A percentile compares a stretch with the other conserved stretches of the same genome.
These are phyloP conservation scores for Glycine soja DNA, from an alignment of 306 rosid genomes.

Conservation along the genomic window DNA sequence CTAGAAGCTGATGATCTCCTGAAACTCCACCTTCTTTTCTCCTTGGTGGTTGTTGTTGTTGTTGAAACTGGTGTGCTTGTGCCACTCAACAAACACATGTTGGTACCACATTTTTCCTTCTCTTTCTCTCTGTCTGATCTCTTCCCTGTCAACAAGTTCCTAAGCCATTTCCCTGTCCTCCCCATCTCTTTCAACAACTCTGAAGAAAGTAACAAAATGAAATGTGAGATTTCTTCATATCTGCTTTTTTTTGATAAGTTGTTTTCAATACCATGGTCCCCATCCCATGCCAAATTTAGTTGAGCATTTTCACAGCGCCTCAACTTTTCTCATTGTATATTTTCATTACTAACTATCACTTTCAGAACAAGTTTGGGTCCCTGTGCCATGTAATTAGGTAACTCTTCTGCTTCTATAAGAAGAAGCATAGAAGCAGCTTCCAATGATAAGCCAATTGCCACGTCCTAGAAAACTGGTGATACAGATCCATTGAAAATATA, in stretches of 20 bases:
- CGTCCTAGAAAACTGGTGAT: slow-evolving; percentile 33
- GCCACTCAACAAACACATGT: slow-evolving; percentile 43
- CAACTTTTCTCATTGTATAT: slow-evolving; percentile 23
- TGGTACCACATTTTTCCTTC: slow-evolving; percentile 44
- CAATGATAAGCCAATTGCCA: slow-evolving; percentile 35
- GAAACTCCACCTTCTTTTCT: slow-evolving; percentile 93
- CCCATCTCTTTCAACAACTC: slow-evolving; percentile 66
- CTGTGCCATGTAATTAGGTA: slow-evolving; percentile 41
- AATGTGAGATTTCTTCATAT: slow-evolving; percentile 46
- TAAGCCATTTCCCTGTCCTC: slow-evolving; percentile 85
- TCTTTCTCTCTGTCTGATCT: slow-evolving; percentile 55
- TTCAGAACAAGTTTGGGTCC: slow-evolving; percentile 42
- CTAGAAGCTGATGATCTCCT: slow-evolving; percentile 78
- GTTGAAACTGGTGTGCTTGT: slow-evolving; percentile 64
- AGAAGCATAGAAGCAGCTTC: slow-evolving; percentile 45
- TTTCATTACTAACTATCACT: slow-evolving; percentile 29
- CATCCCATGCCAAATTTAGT: slow-evolving; percentile 47
- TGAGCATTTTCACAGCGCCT: slow-evolving; percentile 48
- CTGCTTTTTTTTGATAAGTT: slow-evolving; percentile 41
- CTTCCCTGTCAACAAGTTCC: slow-evolving; percentile 77
- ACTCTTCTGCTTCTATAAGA: slow-evolving; percentile 7
- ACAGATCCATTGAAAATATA: slow-evolving; percentile 44
- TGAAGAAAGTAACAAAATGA: slow-evolving; percentile 55
- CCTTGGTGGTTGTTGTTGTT: slow-evolving; percentile 51
- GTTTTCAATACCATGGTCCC: slow-evolving; percentile 56